Evolutionary conservation across 768 basidiomycete species (phyloP).

Genomic region (Cystobasidium onofrii): DNA sequence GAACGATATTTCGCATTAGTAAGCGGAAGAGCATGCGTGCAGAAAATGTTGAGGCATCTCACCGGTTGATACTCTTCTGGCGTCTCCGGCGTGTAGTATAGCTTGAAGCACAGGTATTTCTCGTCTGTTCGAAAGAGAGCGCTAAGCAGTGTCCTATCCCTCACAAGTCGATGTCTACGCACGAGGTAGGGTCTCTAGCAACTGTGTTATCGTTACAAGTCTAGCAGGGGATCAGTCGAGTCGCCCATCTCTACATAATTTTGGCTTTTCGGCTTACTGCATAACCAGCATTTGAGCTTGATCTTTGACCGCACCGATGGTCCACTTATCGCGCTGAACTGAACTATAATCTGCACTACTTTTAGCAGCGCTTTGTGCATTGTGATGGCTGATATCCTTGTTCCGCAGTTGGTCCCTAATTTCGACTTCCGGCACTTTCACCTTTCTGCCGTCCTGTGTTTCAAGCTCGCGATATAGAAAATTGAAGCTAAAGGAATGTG

Average conservation of each 20-base stretch:
- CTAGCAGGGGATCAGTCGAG: neutral
- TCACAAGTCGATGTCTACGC: too few relatives aligned
- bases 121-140: slow-evolving; percentile 51
- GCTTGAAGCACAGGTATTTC: slow-evolving; percentile 78
- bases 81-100: slow-evolving; percentile 71
- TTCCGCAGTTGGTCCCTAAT: slow-evolving; percentile 35
- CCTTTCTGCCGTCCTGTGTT: slow-evolving; percentile 1
- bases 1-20: neutral
- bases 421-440: slow-evolving; percentile 32
- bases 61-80: slow-evolving; percentile 79
- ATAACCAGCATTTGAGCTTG: slow-evolving; percentile 60
- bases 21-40: neutral
- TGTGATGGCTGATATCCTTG: slow-evolving; percentile 19
- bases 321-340: neutral
- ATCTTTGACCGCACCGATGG: slow-evolving; percentile 33
- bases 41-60: slow-evolving; percentile 50
- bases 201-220: neutral
- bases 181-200: neutral
- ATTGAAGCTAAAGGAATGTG: slow-evolving; percentile 33
- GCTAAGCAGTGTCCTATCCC: slow-evolving; percentile 14
- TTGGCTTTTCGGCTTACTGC: slow-evolving; percentile 45
- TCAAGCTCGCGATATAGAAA: slow-evolving; percentile 34
- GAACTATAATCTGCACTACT: neutral
- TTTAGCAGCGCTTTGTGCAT: neutral
- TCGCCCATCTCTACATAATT: too few relatives aligned